Conservation (phyloP, 169 alveolate genomes). For the Plasmodium cynomolgi region DNA sequence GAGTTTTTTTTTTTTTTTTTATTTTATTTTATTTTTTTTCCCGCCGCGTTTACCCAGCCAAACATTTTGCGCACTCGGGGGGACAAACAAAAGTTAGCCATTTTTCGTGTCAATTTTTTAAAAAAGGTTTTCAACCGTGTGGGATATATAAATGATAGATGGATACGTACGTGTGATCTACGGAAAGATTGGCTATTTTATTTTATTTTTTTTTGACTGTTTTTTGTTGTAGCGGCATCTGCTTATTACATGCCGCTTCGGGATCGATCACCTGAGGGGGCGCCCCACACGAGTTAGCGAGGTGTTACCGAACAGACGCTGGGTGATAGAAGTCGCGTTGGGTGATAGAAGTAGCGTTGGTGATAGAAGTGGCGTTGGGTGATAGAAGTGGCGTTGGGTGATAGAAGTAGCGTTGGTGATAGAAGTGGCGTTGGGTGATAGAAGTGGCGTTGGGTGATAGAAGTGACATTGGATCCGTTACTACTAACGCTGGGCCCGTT, state of each 20-base stretch:
- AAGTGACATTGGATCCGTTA: too few species aligned
- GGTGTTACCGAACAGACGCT: too few species aligned
- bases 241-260: neutral
- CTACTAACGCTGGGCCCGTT: too few species aligned
- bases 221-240: neutral
- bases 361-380: too few species aligned
- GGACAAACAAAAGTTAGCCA: neutral
- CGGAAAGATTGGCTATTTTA: neutral
- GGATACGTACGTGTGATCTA: neutral
- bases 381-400: too few species aligned
- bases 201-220: neutral
- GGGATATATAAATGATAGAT: neutral
- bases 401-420: too few species aligned
- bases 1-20: neutral
- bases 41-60: neutral
- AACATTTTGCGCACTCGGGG: neutral
- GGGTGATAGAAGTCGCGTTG: too few species aligned
- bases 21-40: too few species aligned
- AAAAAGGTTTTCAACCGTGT: neutral
- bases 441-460: too few species aligned
- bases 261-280: neutral
- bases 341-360: too few species aligned
- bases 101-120: neutral
- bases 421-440: too few species aligned
- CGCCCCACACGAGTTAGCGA: neutral